Evolutionary conservation across 805 yeast genomes (phyloP).

Genomic region (Wickerhamiella sorbophila): DNA sequence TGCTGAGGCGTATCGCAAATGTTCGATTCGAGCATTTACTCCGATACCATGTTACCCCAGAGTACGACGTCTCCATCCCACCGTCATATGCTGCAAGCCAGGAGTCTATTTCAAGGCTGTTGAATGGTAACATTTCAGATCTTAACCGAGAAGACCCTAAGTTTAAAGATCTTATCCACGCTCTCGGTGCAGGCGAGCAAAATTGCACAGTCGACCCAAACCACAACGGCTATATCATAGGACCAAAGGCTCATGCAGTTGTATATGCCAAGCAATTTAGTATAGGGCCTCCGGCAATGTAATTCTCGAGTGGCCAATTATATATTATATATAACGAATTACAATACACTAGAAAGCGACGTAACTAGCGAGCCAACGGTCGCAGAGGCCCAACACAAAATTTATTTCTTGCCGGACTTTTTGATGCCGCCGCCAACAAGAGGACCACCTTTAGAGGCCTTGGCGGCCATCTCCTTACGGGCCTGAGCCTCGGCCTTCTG

Average conservation of each 20-base stretch:
- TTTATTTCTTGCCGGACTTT: slow-evolving; percentile 35
- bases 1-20: slow-evolving; percentile 20
- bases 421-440: slow-evolving; percentile 89
- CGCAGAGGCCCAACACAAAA: neutral
- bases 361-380: neutral
- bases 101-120: slow-evolving; percentile 1
- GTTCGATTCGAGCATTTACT: slow-evolving; percentile 23
- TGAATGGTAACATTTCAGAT: neutral
- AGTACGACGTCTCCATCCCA: slow-evolving; percentile 9
- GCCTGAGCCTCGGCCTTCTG: slow-evolving; percentile 93
- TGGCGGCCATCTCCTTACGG: slow-evolving; percentile 74
- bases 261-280: neutral
- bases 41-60: slow-evolving; percentile 22
- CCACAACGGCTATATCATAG: slow-evolving; percentile 2
- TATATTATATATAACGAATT: too few species aligned
- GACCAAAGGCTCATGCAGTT: slow-evolving; percentile 1
- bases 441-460: slow-evolving; percentile 84
- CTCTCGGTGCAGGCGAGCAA: neutral
- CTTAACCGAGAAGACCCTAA: neutral
- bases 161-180: neutral
- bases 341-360: too few species aligned
- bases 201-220: neutral
- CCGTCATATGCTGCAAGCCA: neutral
- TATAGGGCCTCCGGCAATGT: neutral
- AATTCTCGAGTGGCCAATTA: neutral